phyloP scores from a whole-genome alignment of 2,329 filamentous ascomycete genomes.

The Fusarium veterinarium region DNA sequence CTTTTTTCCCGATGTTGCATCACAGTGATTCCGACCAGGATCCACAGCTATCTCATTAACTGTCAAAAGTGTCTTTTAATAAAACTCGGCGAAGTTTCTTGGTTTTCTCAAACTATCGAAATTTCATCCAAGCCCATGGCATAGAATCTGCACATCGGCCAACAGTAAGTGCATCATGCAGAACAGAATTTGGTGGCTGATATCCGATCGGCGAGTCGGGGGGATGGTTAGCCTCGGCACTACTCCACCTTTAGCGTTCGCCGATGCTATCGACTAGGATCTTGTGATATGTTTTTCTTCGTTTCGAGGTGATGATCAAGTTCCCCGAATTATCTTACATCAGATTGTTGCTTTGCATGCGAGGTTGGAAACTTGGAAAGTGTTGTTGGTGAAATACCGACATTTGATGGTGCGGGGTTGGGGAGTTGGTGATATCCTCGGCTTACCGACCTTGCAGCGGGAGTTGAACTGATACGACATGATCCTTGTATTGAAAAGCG shows the following conservation, averaged over 20 bases:
- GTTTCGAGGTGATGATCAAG: neutral
- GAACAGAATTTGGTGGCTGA: neutral
- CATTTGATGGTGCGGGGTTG: neutral
- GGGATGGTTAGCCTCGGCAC: slow-evolving; percentile 5
- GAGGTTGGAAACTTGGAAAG: neutral
- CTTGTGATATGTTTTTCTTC: neutral
- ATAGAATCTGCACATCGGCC: neutral
- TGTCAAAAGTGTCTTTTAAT: neutral
- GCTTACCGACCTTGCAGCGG: neutral
- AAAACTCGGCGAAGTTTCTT: neutral
- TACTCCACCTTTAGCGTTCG: slow-evolving; percentile 1
- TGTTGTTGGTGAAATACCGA: neutral
- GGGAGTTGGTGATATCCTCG: neutral
- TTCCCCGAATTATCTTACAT: slow-evolving; percentile 2
- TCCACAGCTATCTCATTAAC: neutral
- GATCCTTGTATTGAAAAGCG: neutral
- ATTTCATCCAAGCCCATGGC: neutral
- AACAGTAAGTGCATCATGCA: neutral
- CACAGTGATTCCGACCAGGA: neutral
- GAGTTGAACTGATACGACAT: neutral
- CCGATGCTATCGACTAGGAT: slow-evolving; percentile 3
- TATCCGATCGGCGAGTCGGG: slow-evolving; percentile 10
- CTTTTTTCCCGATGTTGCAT: neutral
- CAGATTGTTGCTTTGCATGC: neutral
- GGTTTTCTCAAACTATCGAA: neutral